These are phyloP conservation scores for Thielaviopsis euricoi DNA, from an alignment of 2,329 filamentous ascomycete species.

Conservation along the genomic window DNA sequence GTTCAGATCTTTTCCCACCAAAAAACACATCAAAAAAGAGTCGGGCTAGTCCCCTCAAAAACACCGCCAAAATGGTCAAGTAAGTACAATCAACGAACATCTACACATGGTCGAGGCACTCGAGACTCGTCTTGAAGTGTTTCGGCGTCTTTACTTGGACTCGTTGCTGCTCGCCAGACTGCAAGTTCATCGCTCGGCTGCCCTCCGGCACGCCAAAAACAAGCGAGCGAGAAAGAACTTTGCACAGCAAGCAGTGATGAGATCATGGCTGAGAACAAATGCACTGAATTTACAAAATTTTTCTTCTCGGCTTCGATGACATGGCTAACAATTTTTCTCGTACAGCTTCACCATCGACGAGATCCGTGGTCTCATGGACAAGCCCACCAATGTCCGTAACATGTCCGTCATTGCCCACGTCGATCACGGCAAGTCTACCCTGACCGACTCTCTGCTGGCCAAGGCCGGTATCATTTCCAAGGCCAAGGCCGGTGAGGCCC, in stretches of 20 bases:
- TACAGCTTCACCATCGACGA: conserved; percentile 97
- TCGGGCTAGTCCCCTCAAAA: conserved; percentile 22
- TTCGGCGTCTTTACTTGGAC: too few relatives aligned
- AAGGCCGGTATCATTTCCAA: conserved; percentile 99
- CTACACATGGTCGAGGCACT: neutral
- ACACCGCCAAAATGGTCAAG: conserved; percentile 99
- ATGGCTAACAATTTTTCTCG: conserved; percentile 31
- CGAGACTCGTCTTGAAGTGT: too few relatives aligned
- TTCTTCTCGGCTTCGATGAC: neutral
- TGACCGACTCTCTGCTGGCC: conserved; percentile 97
- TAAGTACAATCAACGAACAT: conserved; percentile 42
- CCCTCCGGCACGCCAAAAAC: too few relatives aligned
- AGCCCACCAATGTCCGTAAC: conserved; percentile 67
- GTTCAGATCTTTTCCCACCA: conserved; percentile 18
- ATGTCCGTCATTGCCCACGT: conserved; percentile 99
- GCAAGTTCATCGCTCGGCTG: too few relatives aligned
- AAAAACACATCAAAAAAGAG: conserved; percentile 7
- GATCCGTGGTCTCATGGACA: conserved; percentile 66
- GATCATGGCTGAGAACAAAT: neutral
- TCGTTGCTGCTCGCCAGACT: too few relatives aligned
- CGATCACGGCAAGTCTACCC: conserved; percentile 99
- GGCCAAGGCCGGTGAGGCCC: conserved; percentile 87
- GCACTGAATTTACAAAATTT: conserved; percentile 8
- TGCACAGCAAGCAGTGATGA: too few relatives aligned
- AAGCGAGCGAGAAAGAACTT: too few relatives aligned